Evolutionary conservation across 78 protist species (phyloP).

Genomic region (Monocercomonoides exilis): DNA sequence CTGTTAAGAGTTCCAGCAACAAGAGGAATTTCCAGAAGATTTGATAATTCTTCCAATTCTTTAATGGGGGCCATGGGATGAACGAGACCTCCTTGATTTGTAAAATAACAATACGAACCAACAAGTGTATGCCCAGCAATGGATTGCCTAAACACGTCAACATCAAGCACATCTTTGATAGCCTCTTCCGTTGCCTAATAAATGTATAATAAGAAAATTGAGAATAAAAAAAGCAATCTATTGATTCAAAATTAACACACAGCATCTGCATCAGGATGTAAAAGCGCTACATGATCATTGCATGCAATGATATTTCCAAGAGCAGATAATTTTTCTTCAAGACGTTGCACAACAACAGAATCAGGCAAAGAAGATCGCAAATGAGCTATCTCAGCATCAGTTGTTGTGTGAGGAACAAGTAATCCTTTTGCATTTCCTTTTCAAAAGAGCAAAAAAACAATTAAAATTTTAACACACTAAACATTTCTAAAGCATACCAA

Average conservation of each 20-base stretch:
- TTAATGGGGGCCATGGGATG: background rate
- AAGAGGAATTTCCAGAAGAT: background rate
- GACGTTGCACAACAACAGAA: background rate
- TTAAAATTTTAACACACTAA: no score
- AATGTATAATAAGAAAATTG: no score
- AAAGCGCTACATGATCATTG: no score
- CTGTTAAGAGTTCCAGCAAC: conserved; percentile 6
- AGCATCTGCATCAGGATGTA: background rate
- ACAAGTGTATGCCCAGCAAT: background rate
- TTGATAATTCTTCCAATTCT: background rate
- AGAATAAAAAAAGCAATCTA: no score
- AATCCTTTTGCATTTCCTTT: no score
- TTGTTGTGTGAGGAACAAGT: conserved; percentile 1
- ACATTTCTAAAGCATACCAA: no score
- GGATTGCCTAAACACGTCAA: conserved; percentile 1
- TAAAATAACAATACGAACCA: background rate
- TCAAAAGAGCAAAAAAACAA: no score
- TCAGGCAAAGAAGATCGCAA: background rate
- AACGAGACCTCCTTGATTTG: background rate
- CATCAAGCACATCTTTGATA: background rate
- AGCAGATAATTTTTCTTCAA: background rate
- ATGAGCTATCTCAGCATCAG: background rate
- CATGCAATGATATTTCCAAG: background rate
- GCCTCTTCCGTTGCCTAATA: conserved; percentile 3
- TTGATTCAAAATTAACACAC: no score